Base-by-base conservation (phyloP, 2,329 filamentous ascomycete species). In the Chaetomiaceae sp. region DNA sequence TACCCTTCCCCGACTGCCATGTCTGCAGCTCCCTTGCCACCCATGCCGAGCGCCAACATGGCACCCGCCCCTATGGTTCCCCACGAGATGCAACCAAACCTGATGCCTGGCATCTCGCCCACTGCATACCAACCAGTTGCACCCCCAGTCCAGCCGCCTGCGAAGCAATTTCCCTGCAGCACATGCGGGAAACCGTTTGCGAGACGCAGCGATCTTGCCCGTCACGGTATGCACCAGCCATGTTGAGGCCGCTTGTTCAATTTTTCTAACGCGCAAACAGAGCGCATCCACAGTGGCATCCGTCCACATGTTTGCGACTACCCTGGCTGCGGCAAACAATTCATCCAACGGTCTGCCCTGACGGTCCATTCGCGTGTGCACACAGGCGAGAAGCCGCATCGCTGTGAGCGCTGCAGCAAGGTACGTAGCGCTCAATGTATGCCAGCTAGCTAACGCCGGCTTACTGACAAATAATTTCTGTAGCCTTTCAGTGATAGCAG, bases 321-420 rank as follows among this genome's bases (percentile, higher is more conserved):
- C 53, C 86, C 86, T 35, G 83, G 82, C 47, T 99, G 93, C 67
- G 88, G 88, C 58, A 99, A 97, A 71, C 88, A 92, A 65, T 99
- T 99, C 67, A 99, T 99, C 61, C 93, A 99, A 69, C 82, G 93
- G 50, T 96, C 91, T 23, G 93, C 93, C 19, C 73, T 99, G 67
- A 99, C 93, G 0, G 93, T 99, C 7, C 93, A 97, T 69, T 85
- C 88, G 65, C 87, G 93, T 61, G 91, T 96, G 17, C 93, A 99
- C 69, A 97, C 93, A 2, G 93, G 93, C 58, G 93, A 97, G 73
- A 99, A 99, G 72, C 93, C 93, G 44, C 93, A 99, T 64, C 92
- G 93, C 83, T 99, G 93, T 66, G 93, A 96, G 70, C 83, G 88
- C 56, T 97, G 93, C 68, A 89, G 89, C 68, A 97, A 97, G 85